These are phyloP conservation scores for Fulvia fulva DNA, from an alignment of 2,329 filamentous ascomycete species.

Conservation along the genomic window DNA sequence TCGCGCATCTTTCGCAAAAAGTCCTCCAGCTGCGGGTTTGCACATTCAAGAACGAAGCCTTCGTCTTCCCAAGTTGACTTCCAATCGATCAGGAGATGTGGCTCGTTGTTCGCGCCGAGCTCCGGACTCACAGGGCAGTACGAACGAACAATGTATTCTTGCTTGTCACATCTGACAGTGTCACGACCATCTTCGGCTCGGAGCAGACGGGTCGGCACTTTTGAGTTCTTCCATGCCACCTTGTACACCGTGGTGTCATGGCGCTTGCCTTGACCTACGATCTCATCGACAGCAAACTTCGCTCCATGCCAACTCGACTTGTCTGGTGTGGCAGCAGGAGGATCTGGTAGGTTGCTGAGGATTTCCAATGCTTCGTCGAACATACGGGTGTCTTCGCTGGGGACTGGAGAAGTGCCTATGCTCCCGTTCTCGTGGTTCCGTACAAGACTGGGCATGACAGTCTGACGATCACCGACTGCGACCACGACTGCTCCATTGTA, in stretches of 20 bases:
- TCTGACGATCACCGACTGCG: neutral
- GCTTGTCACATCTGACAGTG: neutral
- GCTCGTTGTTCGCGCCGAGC: neutral
- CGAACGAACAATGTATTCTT: neutral
- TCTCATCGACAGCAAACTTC: neutral
- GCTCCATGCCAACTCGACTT: neutral
- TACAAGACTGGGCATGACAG: neutral
- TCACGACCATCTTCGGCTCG: neutral
- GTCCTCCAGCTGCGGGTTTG: neutral
- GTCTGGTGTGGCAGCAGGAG: neutral
- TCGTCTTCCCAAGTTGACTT: neutral
- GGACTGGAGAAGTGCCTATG: neutral
- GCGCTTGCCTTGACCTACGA: neutral
- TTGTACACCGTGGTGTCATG: neutral
- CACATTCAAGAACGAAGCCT: neutral
- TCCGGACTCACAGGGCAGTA: neutral
- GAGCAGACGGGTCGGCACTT: neutral
- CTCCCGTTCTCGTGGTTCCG: neutral
- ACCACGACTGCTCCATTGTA: neutral
- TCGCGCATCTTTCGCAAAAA: neutral
- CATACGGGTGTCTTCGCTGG: neutral
- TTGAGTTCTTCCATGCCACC: neutral
- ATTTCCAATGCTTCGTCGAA: neutral
- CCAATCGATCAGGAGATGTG: neutral
- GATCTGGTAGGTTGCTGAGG: neutral